These are phyloP conservation scores for Kluyveromyces siamensis DNA, from an alignment of 805 yeast genomes.

Conservation along the genomic window DNA sequence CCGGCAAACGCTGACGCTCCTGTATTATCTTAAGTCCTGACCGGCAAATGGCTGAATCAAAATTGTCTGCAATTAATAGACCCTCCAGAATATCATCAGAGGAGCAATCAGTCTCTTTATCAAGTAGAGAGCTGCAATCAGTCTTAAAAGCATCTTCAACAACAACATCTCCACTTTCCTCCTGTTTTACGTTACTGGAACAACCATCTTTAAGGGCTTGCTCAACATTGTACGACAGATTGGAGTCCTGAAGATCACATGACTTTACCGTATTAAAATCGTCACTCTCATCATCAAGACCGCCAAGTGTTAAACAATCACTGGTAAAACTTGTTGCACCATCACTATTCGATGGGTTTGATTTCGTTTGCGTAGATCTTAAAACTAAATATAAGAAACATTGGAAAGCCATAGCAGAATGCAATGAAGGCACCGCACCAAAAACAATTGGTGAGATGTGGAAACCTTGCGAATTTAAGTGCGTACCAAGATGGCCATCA, in stretches of 20 bases:
- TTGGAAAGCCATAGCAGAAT: slow-evolving; percentile 57
- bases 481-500: slow-evolving; percentile 55
- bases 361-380: slow-evolving; percentile 18
- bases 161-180: background rate
- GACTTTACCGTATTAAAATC: too few relatives aligned
- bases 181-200: background rate
- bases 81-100: background rate
- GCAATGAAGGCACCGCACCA: slow-evolving; percentile 57
- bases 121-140: background rate
- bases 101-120: background rate
- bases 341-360: slow-evolving; percentile 2
- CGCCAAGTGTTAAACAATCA: background rate
- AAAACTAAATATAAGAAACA: slow-evolving; percentile 36
- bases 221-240: background rate
- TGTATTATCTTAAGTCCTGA: background rate
- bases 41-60: background rate
- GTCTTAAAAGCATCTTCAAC: background rate
- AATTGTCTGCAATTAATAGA: background rate
- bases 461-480: slow-evolving; percentile 51
- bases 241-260: background rate
- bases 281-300: background rate
- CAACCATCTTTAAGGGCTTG: background rate
- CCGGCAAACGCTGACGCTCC: background rate
- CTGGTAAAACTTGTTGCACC: background rate
- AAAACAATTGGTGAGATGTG: slow-evolving; percentile 62